Conservation (phyloP, 2,329 filamentous ascomycete species). For the Xylaria sp. region DNA sequence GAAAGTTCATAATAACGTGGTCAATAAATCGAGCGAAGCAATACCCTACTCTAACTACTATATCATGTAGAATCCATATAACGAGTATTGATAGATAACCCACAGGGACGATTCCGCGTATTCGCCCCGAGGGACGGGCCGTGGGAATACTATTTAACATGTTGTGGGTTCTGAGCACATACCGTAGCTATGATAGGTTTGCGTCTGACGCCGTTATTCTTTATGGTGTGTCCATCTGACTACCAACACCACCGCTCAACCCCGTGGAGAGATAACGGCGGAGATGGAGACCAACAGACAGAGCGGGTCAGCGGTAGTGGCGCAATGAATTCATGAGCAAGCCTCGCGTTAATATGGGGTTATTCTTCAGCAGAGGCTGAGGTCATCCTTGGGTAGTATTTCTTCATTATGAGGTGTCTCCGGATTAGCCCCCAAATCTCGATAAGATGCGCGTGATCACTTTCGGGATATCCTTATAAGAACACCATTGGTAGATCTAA, state of each 20-base stretch:
- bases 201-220: slow-evolving; percentile 7
- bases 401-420: slow-evolving; percentile 26
- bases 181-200: background rate
- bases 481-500: slow-evolving; percentile 32
- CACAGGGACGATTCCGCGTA: background rate
- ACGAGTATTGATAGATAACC: background rate
- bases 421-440: slow-evolving; percentile 28
- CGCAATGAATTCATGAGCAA: slow-evolving; percentile 12
- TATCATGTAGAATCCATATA: background rate
- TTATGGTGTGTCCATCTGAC: slow-evolving; percentile 8
- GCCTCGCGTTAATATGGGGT: slow-evolving; percentile 14
- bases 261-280: slow-evolving; percentile 1
- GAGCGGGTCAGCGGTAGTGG: slow-evolving; percentile 10
- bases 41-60: background rate
- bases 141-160: slow-evolving; percentile 1
- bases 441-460: slow-evolving; percentile 36
- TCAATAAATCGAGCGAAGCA: background rate
- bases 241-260: background rate
- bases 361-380: slow-evolving; percentile 34
- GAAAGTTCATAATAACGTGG: background rate
- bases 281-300: slow-evolving; percentile 14
- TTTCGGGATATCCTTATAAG: slow-evolving; percentile 27
- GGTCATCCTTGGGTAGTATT: slow-evolving; percentile 33
- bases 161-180: background rate
- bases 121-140: slow-evolving; percentile 26